Conservation (phyloP, 208 protist genomes). For the Lotmaria passim region DNA sequence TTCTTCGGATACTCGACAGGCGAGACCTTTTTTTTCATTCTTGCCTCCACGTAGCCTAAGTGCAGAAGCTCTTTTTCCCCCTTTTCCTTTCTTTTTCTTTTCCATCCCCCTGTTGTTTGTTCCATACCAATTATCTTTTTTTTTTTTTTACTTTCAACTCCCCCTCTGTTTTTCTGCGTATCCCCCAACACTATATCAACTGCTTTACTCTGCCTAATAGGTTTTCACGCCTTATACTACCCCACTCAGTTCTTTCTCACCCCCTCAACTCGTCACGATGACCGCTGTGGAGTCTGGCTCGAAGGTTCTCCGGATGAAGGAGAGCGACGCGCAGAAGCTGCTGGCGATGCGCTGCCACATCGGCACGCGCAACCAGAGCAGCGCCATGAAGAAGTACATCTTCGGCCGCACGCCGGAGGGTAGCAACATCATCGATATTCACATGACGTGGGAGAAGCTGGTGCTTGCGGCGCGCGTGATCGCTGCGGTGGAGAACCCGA, state of each 20-base stretch:
- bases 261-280: constrained; percentile 92
- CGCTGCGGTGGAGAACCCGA: constrained; percentile 98
- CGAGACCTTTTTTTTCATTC: too few relatives aligned
- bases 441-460: constrained; percentile 99
- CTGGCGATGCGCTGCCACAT: constrained; percentile 97
- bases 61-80: neutral
- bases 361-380: constrained; percentile 95
- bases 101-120: neutral
- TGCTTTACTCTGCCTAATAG: constrained; percentile 62
- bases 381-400: constrained; percentile 96
- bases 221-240: constrained; percentile 35
- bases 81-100: constrained; percentile 2
- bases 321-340: constrained; percentile 97
- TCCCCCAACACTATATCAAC: neutral
- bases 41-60: too few relatives aligned
- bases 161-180: neutral
- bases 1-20: too few relatives aligned
- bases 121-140: neutral
- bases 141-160: neutral
- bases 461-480: constrained; percentile 98
- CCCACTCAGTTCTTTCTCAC: neutral
- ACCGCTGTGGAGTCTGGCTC: constrained; percentile 67
- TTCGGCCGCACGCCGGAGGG: constrained; percentile 89
- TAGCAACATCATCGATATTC: constrained; percentile 97
- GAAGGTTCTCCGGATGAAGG: constrained; percentile 80